phyloP scores from a whole-genome alignment of 768 basidiomycete genomes.

The Podaxis sp. region DNA sequence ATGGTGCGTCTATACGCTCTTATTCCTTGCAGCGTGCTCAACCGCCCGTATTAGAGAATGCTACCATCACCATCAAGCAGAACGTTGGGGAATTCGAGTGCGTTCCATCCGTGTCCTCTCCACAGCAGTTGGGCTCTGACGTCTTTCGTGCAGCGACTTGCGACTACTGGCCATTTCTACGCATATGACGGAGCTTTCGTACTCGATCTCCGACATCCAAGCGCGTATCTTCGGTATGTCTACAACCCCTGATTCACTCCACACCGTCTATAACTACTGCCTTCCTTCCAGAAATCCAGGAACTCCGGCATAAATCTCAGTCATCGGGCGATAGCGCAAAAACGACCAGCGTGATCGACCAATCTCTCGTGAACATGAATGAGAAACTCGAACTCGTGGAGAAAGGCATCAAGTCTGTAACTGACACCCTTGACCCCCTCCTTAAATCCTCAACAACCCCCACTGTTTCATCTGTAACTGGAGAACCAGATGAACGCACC shows the following conservation, averaged over 20 bases:
- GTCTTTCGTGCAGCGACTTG: slow-evolving; percentile 55
- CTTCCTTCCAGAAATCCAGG: slow-evolving; percentile 73
- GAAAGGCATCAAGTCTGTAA: slow-evolving; percentile 67
- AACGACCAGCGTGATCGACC: slow-evolving; percentile 70
- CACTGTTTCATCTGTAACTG: slow-evolving; percentile 34
- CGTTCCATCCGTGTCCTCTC: slow-evolving; percentile 31
- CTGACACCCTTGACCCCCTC: slow-evolving; percentile 63
- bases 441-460: slow-evolving; percentile 47
- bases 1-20: slow-evolving; percentile 45
- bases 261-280: slow-evolving; percentile 5
- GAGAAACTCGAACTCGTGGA: slow-evolving; percentile 74
- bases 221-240: slow-evolving; percentile 83
- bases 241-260: not conserved
- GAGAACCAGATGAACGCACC: slow-evolving; percentile 38
- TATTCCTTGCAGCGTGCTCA: slow-evolving; percentile 14
- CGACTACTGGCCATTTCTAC: slow-evolving; percentile 77
- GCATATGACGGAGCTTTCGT: slow-evolving; percentile 84
- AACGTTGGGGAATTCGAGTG: slow-evolving; percentile 59
- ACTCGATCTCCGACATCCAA: slow-evolving; percentile 85
- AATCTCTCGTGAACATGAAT: slow-evolving; percentile 75
- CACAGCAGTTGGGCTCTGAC: slow-evolving; percentile 17
- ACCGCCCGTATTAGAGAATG: slow-evolving; percentile 53
- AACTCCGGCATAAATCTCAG: slow-evolving; percentile 85
- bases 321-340: slow-evolving; percentile 52
- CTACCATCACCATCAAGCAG: slow-evolving; percentile 65